These are phyloP conservation scores for Pseudopithomyces chartarum DNA, from an alignment of 2,329 filamentous ascomycete species.

Conservation along the genomic window DNA sequence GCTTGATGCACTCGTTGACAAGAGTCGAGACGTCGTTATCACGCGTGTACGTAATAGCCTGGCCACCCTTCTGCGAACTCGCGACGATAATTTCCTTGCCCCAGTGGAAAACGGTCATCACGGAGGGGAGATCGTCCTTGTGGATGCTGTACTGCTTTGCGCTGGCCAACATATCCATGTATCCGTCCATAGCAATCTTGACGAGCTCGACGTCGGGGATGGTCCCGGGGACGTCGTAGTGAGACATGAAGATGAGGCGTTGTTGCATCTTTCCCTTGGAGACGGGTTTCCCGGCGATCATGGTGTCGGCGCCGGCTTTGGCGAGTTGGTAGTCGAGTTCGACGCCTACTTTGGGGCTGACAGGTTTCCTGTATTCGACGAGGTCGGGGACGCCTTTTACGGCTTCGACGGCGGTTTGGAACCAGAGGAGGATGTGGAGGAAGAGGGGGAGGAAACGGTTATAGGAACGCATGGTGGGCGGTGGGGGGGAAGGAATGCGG, in stretches of 20 bases:
- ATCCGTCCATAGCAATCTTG: constrained; percentile 2
- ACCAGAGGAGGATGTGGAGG: constrained; percentile 5
- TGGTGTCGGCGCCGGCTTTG: not conserved
- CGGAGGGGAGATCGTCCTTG: not conserved
- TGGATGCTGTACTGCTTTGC: not conserved
- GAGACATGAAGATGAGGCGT: constrained; percentile 2
- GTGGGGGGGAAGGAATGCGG: not conserved
- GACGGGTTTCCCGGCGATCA: not conserved
- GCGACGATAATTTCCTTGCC: not conserved
- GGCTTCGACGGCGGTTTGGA: not conserved
- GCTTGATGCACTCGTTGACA: not conserved
- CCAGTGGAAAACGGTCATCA: constrained; percentile 1
- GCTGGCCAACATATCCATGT: not conserved
- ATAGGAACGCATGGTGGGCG: not conserved
- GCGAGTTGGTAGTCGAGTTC: not conserved
- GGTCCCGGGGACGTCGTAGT: not conserved
- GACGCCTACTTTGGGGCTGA: not conserved
- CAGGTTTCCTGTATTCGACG: not conserved
- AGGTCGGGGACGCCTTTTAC: not conserved
- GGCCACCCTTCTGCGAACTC: not conserved
- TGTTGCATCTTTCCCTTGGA: not conserved
- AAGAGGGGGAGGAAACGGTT: not conserved
- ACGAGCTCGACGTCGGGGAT: not conserved
- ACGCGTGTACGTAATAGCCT: not conserved
- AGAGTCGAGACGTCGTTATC: not conserved